Percentiles rank a stretch among this genome's conserved stretches.
These are phyloP conservation scores for Scutellaria barbata DNA, from an alignment of 257 asterid species.

Conservation along the genomic window DNA sequence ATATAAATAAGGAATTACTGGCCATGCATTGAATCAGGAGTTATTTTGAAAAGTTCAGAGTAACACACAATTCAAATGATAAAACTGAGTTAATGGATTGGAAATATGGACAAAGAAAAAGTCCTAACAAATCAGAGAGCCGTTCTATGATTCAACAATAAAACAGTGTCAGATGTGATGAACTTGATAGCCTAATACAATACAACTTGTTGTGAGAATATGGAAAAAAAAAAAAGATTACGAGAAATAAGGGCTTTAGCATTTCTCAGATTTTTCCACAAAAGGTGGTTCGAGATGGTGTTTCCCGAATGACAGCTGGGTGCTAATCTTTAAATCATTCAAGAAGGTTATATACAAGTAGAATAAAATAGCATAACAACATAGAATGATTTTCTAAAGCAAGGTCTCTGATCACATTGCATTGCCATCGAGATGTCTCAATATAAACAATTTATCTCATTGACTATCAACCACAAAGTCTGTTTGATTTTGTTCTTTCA, in stretches of 20 bases:
- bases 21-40: too few species aligned
- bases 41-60: too few species aligned
- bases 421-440: neutral
- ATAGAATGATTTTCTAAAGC: neutral
- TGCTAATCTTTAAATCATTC: neutral
- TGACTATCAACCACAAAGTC: neutral
- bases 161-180: neutral
- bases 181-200: neutral
- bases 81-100: too few species aligned
- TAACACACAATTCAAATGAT: too few species aligned
- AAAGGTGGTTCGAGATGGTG: neutral
- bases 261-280: neutral
- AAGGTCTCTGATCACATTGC: neutral
- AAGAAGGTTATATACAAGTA: neutral
- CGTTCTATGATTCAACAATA: neutral
- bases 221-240: neutral
- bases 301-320: neutral
- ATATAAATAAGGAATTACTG: too few species aligned
- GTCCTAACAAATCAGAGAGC: neutral
- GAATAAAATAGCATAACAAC: neutral
- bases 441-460: conserved; percentile 5
- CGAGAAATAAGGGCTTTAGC: neutral
- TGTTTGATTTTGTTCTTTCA: neutral
- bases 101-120: conserved; percentile 10
- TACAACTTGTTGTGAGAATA: neutral